Evolutionary conservation across 129 eudicot species (phyloP).

Genomic region (Flaveria trinervia): DNA sequence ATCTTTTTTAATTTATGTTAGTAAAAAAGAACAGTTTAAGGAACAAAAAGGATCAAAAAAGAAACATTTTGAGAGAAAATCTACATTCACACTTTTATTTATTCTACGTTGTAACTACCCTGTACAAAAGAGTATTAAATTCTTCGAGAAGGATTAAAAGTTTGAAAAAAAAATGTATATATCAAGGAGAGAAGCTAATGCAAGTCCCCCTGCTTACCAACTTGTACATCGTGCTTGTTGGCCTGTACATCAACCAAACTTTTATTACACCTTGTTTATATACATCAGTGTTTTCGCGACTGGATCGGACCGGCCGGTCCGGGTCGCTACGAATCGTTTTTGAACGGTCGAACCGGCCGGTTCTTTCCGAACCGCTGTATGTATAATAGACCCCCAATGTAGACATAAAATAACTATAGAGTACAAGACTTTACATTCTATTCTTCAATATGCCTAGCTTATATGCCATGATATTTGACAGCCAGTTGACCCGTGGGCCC

Average conservation of each 20-base stretch:
- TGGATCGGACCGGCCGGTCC: too few species aligned
- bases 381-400: constrained; percentile 35
- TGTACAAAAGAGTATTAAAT: too few species aligned
- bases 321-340: too few species aligned
- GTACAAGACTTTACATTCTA: not conserved
- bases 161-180: not conserved
- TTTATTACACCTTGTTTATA: constrained; percentile 29
- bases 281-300: too few species aligned
- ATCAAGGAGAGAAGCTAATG: not conserved
- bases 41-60: too few species aligned
- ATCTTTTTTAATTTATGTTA: too few species aligned
- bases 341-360: too few species aligned
- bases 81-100: too few species aligned
- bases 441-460: constrained; percentile 9
- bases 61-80: too few species aligned
- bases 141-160: not conserved
- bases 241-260: constrained; percentile 32
- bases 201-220: not conserved
- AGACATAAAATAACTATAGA: constrained; percentile 8
- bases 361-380: too few species aligned
- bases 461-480: constrained; percentile 19
- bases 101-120: too few species aligned
- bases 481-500: constrained; percentile 1
- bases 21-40: too few species aligned
- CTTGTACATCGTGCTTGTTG: constrained; percentile 17